A percentile compares a stretch with the other conserved stretches of the same genome.
phyloP scores from a whole-genome alignment of 495 filamentous ascomycete species.

The Penicillium desertorum region DNA sequence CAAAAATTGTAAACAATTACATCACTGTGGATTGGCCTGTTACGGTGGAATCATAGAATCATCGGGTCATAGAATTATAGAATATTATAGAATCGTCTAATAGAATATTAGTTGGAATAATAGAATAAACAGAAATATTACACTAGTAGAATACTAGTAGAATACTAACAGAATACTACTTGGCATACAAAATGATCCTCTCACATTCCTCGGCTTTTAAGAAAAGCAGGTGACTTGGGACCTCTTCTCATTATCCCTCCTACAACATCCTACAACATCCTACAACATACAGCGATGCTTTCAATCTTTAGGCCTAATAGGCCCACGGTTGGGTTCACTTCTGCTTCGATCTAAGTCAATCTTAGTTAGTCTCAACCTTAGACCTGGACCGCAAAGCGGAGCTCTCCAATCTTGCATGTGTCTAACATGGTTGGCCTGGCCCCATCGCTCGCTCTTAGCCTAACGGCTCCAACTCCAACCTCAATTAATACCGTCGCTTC shows the following conservation, averaged over 20 bases:
- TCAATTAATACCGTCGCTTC: constrained; percentile 22
- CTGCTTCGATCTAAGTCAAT: neutral
- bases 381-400: constrained; percentile 20
- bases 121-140: neutral
- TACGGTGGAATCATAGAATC: neutral
- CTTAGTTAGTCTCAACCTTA: constrained; percentile 14
- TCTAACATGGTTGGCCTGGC: constrained; percentile 23
- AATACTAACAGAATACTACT: no score
- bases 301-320: constrained; percentile 5
- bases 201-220: no score
- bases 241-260: neutral
- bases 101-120: no score
- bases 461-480: constrained; percentile 23
- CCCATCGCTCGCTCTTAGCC: constrained; percentile 25
- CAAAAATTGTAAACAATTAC: neutral
- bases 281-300: constrained; percentile 15
- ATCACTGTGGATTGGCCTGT: constrained; percentile 5
- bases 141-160: neutral
- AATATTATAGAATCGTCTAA: no score
- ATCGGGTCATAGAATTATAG: no score
- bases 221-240: no score
- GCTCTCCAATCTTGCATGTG: constrained; percentile 6
- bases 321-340: neutral
- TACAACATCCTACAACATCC: no score
- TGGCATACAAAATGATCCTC: no score